Evolutionary conservation across 2,329 filamentous ascomycete species (phyloP).

Genomic region (Penicillium expansum): DNA sequence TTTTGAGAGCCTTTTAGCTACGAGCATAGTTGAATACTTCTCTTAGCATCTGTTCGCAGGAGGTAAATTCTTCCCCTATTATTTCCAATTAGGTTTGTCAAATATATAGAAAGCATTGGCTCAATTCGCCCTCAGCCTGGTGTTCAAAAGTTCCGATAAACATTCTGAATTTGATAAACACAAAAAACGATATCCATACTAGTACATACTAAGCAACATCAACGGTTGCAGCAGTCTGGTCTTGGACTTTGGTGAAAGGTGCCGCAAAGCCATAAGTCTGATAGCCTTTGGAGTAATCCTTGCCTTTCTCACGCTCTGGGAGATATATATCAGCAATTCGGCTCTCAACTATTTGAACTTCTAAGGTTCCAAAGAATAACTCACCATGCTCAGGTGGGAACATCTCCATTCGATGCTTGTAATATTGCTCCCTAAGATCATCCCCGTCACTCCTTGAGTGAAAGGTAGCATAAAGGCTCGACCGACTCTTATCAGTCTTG

Average conservation of each 20-base stretch:
- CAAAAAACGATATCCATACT: background rate
- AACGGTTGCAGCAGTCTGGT: background rate
- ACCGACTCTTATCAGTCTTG: no score
- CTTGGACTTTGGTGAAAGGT: constrained; percentile 17
- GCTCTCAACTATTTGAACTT: no score
- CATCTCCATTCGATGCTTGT: no score
- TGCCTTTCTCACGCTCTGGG: constrained; percentile 22
- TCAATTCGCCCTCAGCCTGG: background rate
- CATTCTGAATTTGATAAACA: background rate
- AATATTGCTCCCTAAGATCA: no score
- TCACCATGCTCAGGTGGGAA: no score
- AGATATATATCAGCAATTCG: background rate
- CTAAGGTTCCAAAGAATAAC: no score
- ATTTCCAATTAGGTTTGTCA: no score
- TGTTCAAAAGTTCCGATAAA: background rate
- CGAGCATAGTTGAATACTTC: background rate
- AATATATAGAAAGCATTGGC: background rate
- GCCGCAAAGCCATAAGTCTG: constrained; percentile 26
- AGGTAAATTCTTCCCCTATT: background rate
- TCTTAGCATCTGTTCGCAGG: background rate
- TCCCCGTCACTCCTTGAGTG: no score
- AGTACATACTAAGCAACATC: background rate
- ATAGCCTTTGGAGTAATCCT: constrained; percentile 23
- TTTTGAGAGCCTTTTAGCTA: no score
- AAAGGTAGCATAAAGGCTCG: no score